Conservation (phyloP, 2,329 filamentous ascomycete species). For the Cladobotryum protrusum region DNA sequence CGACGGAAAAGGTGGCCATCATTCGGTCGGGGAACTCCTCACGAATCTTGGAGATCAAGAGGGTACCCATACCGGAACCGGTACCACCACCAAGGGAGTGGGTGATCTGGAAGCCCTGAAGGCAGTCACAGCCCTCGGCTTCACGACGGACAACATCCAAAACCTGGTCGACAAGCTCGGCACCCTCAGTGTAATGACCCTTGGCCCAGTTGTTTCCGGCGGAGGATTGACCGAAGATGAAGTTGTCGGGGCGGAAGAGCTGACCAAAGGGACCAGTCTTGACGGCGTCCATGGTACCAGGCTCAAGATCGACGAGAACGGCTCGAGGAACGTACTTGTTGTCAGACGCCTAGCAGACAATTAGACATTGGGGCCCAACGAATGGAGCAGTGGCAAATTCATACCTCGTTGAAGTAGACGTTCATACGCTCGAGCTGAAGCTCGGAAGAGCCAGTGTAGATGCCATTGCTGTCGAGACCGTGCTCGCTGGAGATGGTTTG, state of each 20-base stretch:
- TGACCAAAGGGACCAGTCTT: slow-evolving; percentile 96
- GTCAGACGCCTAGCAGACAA: slow-evolving; percentile 63
- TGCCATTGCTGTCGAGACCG: slow-evolving; percentile 93
- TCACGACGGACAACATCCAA: slow-evolving; percentile 98
- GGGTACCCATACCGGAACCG: slow-evolving; percentile 99
- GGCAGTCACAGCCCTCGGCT: slow-evolving; percentile 98
- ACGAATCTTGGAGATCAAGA: slow-evolving; percentile 99
- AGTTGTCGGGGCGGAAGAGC: slow-evolving; percentile 99
- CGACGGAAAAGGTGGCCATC: slow-evolving; percentile 99
- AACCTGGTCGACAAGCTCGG: slow-evolving; percentile 96
- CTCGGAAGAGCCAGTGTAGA: slow-evolving; percentile 98
- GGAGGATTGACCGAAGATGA: slow-evolving; percentile 98
- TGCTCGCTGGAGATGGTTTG: slow-evolving; percentile 85
- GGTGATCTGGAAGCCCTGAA: slow-evolving; percentile 99
- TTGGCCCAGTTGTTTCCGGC: slow-evolving; percentile 99
- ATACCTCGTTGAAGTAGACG: slow-evolving; percentile 88
- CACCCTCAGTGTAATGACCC: slow-evolving; percentile 99
- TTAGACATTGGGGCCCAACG: not conserved
- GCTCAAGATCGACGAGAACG: slow-evolving; percentile 98
- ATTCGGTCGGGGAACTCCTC: slow-evolving; percentile 99
- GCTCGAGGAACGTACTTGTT: slow-evolving; percentile 99
- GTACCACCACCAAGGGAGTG: slow-evolving; percentile 99
- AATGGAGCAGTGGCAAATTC: not conserved
- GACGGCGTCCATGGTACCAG: slow-evolving; percentile 99
- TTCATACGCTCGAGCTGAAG: slow-evolving; percentile 99